Percentiles rank a stretch among this genome's conserved stretches.
Evolutionary conservation across 2,329 filamentous ascomycete species (phyloP).

Genomic region (Botryotinia globosa): DNA sequence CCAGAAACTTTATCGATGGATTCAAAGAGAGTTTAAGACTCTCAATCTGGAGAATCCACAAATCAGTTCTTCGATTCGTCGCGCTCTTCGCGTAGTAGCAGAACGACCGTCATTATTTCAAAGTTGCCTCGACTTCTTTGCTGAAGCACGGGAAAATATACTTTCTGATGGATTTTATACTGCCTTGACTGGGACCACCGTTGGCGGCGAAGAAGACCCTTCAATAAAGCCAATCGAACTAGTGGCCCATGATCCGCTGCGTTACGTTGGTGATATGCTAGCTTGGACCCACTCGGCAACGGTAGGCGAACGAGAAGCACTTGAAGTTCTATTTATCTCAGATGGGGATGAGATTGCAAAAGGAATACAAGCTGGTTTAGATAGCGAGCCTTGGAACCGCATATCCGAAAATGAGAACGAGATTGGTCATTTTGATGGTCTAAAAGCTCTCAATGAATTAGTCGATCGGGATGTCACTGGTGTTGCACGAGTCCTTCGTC

Average conservation of each 20-base stretch:
- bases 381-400: conserved; percentile 80
- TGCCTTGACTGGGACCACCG: conserved; percentile 72
- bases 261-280: conserved; percentile 95
- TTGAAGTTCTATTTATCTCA: conserved; percentile 87
- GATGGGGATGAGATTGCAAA: conserved; percentile 86
- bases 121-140: conserved; percentile 88
- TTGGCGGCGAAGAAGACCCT: conserved; percentile 56
- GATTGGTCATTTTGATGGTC: conserved; percentile 68
- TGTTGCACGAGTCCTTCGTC: conserved; percentile 78
- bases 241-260: conserved; percentile 83
- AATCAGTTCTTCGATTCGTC: conserved; percentile 79
- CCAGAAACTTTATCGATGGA: conserved; percentile 94
- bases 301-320: conserved; percentile 87
- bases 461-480: conserved; percentile 83
- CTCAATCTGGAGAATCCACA: conserved; percentile 93
- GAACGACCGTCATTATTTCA: conserved; percentile 90
- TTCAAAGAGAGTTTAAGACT: conserved; percentile 88
- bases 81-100: conserved; percentile 80
- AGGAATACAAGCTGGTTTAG: conserved; percentile 74
- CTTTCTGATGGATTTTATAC: conserved; percentile 86
- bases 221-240: conserved; percentile 88
- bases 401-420: conserved; percentile 56
- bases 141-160: conserved; percentile 82
- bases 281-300: conserved; percentile 94
- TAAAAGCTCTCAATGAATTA: conserved; percentile 77